A percentile compares a stretch with the other conserved stretches of the same genome.
Evolutionary conservation across 2,329 filamentous ascomycete species (phyloP).

Genomic region (Fusarium tuaranense): DNA sequence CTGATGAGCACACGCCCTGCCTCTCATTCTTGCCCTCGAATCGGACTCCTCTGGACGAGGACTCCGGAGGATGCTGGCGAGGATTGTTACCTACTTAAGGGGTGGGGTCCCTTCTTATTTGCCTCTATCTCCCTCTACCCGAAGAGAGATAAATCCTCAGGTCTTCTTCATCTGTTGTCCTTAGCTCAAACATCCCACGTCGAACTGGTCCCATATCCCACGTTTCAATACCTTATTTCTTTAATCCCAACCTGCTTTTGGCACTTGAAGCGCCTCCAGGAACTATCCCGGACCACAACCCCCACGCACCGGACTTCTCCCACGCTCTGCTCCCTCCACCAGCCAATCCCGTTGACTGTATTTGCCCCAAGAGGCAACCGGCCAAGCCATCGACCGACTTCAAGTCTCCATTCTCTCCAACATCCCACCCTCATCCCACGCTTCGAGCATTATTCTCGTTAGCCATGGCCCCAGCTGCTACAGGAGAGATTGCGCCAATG

Average conservation of each 20-base stretch:
- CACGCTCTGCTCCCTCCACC: conserved; percentile 37
- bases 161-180: conserved; percentile 19
- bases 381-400: conserved; percentile 45
- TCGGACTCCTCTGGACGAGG: conserved; percentile 31
- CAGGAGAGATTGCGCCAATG: conserved; percentile 56
- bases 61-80: conserved; percentile 32
- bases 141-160: conserved; percentile 28
- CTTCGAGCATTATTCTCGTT: conserved; percentile 54
- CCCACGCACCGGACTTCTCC: conserved; percentile 44
- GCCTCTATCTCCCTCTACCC: conserved; percentile 20
- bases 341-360: conserved; percentile 45
- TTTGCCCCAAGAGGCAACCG: conserved; percentile 48
- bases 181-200: conserved; percentile 27
- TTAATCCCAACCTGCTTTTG: conserved; percentile 25
- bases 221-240: conserved; percentile 27
- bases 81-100: conserved; percentile 44
- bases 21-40: conserved; percentile 15
- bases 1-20: conserved; percentile 43
- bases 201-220: conserved; percentile 25
- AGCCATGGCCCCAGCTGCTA: conserved; percentile 64
- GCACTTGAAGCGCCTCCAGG: conserved; percentile 39
- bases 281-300: conserved; percentile 41
- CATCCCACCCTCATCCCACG: conserved; percentile 70
- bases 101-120: conserved; percentile 39
- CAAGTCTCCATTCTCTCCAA: conserved; percentile 40